Evolutionary conservation across 73 alveolate species (phyloP), one percentile per base, ranked within the genome.

Genomic region (Paramecium biaurelia): DNA sequence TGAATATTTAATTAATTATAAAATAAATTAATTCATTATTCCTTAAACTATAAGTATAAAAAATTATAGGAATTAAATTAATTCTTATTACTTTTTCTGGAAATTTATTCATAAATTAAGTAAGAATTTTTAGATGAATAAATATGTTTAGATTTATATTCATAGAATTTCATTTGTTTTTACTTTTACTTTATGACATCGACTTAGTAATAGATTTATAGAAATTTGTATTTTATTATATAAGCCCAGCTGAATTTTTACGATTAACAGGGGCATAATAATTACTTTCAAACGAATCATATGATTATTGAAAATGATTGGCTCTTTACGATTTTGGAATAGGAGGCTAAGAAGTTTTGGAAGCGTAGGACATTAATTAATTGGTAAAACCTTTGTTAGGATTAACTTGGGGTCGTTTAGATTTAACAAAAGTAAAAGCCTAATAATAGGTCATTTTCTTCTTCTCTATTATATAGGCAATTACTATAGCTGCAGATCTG

Each of bases 181-280:
- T 30, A 12, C 28, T 63, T 63, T 63, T 63, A 63, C 84, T 63
- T 63, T 63, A 63, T 23, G 84, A 63, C 84, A 63, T 63, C 11
- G 84, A 63, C 24, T 63, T 63, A 63, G 84, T 63, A 14, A 63
- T 63, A 12, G 84, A 63, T 63, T 63, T 63, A n/a, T 63, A 63
- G 45, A 63, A 63, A 63, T 26, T 53, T 15, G 68, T 18, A 18
- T 53, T 53, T 53, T 53, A 53, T 53, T 15, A 53, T 18, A 53
- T 53, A 53, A 53, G 68, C 14, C 68, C 68, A 18, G 68, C 68
- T 21, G 68, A 53, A 53, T 23, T 53, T 53, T 53, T 53, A 53
- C 68, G 68, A 53, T 53, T 53, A 18, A 53, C 68, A 4, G 68
- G 68, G 23, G 68, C 68, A 53, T 53, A 53, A 53, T 53, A 53